Evolutionary conservation across 2,329 filamentous ascomycete genomes (phyloP), one percentile per base, ranked within the genome.

Genomic region (Aspergillus quadrilineatus): DNA sequence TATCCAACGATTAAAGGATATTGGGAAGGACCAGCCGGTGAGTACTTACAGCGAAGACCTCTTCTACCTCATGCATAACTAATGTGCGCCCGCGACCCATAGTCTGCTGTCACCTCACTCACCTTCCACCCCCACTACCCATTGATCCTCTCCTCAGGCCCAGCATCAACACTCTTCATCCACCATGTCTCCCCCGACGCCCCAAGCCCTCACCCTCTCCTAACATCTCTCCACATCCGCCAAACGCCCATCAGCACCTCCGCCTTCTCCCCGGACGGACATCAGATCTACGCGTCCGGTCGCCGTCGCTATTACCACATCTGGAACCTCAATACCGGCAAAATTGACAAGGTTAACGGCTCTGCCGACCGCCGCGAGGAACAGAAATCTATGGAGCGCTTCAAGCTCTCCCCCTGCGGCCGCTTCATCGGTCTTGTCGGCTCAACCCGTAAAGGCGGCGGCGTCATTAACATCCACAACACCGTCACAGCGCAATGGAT

Each of bases 231-330:
- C 22, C 92, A 97, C 73, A 84, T 96, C 68, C 88, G 87, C 68
- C 84, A 85, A 61, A 93, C 92, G 0, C 89, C 92, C n/a, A 82
- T 99, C 52, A 85, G 88, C 57, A 91, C 89, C 9, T 91, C 92
- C 6, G 84, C 89, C 37, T 97, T 99, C 73, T 80, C 82, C 28
- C 85, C 88, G 4, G 77, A 77, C 14, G 90, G 89, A 61, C 86
- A 89, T 60, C 88, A 88, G 65, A 89, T 99, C 63, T 90, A 96
- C 73, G 89, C 97, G 58, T 89, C 92, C 15, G 92, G 92, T 37
- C 88, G 93, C 36, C 85, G 94, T 49, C 87, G 87, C 61, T 97
- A 92, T 78, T 97, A 97, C 75, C 94, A 97, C 75, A 87, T 89
- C 63, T 99, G 94, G 94, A 88, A 97, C 67, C 82, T 99, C 26